These are phyloP conservation scores for Fusarium euwallaceae DNA, from an alignment of 2,329 filamentous ascomycete species.

Conservation along the genomic window DNA sequence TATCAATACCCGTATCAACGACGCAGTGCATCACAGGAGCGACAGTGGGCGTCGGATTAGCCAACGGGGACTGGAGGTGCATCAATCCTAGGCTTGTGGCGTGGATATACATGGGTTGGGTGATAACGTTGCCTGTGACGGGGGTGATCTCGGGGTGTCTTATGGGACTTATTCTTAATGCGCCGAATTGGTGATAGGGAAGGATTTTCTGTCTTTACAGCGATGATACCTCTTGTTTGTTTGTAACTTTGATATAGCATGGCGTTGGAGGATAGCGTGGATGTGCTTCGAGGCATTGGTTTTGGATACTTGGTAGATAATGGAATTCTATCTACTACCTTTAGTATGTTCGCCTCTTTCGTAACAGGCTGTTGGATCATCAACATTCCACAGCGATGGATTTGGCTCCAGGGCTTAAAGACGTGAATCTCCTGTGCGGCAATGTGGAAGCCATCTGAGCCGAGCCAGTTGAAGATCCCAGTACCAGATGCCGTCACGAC, in stretches of 20 bases:
- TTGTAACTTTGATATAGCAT: constrained; percentile 15
- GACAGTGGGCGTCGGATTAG: constrained; percentile 73
- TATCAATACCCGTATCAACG: constrained; percentile 71
- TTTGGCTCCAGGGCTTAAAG: neutral
- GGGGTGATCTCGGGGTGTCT: constrained; percentile 63
- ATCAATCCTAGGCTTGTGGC: constrained; percentile 73
- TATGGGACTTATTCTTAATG: constrained; percentile 68
- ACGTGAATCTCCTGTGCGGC: neutral
- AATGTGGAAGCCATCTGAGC: neutral
- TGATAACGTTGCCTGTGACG: constrained; percentile 65
- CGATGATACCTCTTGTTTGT: constrained; percentile 12
- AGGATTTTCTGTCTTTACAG: neutral
- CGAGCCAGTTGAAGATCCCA: neutral
- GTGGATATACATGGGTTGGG: constrained; percentile 69
- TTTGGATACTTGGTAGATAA: neutral
- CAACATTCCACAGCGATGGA: neutral
- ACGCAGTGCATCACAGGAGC: constrained; percentile 75
- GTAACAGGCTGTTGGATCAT: neutral
- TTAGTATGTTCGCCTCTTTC: neutral
- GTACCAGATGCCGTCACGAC: neutral
- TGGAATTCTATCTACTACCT: neutral
- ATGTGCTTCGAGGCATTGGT: constrained; percentile 3
- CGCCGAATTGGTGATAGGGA: constrained; percentile 55
- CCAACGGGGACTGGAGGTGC: constrained; percentile 68
- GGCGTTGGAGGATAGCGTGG: constrained; percentile 25